A percentile compares a stretch with the other conserved stretches of the same genome.
Evolutionary conservation across 2,329 filamentous ascomycete genomes (phyloP).

Genomic region (Colletotrichum salicis): DNA sequence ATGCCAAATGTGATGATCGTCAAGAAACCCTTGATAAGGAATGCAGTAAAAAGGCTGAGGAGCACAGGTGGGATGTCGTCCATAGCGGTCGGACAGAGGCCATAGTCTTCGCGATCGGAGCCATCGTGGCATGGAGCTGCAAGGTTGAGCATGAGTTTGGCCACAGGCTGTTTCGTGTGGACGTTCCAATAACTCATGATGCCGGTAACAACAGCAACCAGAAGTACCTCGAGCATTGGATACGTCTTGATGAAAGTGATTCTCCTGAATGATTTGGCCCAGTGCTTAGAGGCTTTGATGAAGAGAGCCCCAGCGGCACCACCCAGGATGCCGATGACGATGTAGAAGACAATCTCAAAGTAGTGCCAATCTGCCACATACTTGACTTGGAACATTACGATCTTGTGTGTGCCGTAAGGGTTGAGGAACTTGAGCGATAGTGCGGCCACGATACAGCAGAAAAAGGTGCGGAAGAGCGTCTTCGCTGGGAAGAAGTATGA

Average conservation of each 20-base stretch:
- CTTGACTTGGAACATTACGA: slow-evolving; percentile 94
- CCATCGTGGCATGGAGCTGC: slow-evolving; percentile 85
- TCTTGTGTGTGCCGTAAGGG: slow-evolving; percentile 95
- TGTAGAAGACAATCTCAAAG: slow-evolving; percentile 88
- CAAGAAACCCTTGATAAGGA: slow-evolving; percentile 88
- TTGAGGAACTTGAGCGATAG: slow-evolving; percentile 94
- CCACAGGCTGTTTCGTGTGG: slow-evolving; percentile 88
- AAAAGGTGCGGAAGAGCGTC: slow-evolving; percentile 96
- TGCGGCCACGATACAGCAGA: slow-evolving; percentile 94
- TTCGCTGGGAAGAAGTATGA: slow-evolving; percentile 98
- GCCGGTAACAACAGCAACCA: slow-evolving; percentile 88
- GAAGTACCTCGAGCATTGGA: slow-evolving; percentile 85
- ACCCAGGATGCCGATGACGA: slow-evolving; percentile 86
- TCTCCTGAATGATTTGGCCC: slow-evolving; percentile 89
- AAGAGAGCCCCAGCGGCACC: slow-evolving; percentile 89
- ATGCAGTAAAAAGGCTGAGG: slow-evolving; percentile 76
- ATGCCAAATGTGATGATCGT: slow-evolving; percentile 95
- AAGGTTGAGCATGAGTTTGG: slow-evolving; percentile 89
- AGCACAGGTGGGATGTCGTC: slow-evolving; percentile 85
- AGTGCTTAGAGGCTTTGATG: slow-evolving; percentile 92
- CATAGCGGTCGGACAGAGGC: slow-evolving; percentile 77
- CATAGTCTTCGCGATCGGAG: slow-evolving; percentile 70
- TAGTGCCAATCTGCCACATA: slow-evolving; percentile 93
- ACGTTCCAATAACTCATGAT: slow-evolving; percentile 92
- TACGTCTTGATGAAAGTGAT: slow-evolving; percentile 82